A percentile compares a stretch with the other conserved stretches of the same genome.
Conservation (phyloP, 2,329 filamentous ascomycete species). For the Geosmithia flava region DNA sequence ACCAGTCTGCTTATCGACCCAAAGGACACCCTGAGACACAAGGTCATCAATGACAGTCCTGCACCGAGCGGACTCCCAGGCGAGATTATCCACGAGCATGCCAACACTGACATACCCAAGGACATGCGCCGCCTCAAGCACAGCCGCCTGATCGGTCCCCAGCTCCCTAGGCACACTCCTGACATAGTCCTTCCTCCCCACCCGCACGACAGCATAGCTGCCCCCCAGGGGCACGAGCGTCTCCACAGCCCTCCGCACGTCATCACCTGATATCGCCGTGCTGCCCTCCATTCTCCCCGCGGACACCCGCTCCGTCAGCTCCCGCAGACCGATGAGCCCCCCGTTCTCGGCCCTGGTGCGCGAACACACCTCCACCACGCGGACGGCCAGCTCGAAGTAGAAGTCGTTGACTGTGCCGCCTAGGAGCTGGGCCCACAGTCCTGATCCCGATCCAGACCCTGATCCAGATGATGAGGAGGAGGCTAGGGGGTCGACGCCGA, state of each 20-base stretch:
- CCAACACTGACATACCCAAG: slow-evolving; percentile 82
- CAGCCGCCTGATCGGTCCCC: slow-evolving; percentile 85
- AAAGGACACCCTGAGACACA: slow-evolving; percentile 78
- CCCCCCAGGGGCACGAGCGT: slow-evolving; percentile 79
- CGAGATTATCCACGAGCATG: slow-evolving; percentile 77
- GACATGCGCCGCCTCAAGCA: slow-evolving; percentile 82
- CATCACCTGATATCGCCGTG: slow-evolving; percentile 78
- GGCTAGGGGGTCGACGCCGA: slow-evolving; percentile 88
- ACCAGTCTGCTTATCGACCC: slow-evolving; percentile 71
- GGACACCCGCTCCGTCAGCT: slow-evolving; percentile 66
- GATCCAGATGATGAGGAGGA: slow-evolving; percentile 23
- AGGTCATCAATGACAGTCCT: slow-evolving; percentile 85
- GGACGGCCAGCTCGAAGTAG: slow-evolving; percentile 94
- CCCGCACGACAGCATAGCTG: slow-evolving; percentile 71
- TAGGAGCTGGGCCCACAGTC: slow-evolving; percentile 85
- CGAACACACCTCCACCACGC: slow-evolving; percentile 85
- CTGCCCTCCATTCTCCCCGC: slow-evolving; percentile 63
- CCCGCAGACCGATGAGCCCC: slow-evolving; percentile 72
- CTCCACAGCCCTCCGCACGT: slow-evolving; percentile 79
- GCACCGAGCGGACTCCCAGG: slow-evolving; percentile 76
- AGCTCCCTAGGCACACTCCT: slow-evolving; percentile 89
- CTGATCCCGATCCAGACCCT: slow-evolving; percentile 26
- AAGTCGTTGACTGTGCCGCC: slow-evolving; percentile 93
- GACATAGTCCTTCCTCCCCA: slow-evolving; percentile 79
- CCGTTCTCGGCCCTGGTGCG: slow-evolving; percentile 84